A percentile compares a stretch with the other conserved stretches of the same genome.
phyloP scores from a whole-genome alignment of 805 yeast species.

The Torulaspora quercuum region DNA sequence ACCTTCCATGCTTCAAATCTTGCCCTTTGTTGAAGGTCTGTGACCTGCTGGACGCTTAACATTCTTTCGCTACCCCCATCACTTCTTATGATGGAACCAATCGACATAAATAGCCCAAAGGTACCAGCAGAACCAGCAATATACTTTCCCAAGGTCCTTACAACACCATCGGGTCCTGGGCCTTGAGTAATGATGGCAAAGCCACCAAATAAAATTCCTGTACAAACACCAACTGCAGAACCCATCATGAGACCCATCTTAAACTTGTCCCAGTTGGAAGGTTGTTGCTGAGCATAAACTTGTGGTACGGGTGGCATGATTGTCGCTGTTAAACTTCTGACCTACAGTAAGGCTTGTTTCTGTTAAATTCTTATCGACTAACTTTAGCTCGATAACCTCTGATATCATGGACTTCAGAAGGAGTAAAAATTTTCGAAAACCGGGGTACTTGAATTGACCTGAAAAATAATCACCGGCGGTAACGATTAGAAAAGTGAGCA shows the following conservation, averaged over 20 bases:
- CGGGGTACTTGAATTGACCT: constrained; percentile 3
- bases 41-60: constrained; percentile 14
- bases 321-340: neutral
- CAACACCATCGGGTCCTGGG: constrained; percentile 97
- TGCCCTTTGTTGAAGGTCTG: constrained; percentile 32
- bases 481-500: no score
- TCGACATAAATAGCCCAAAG: constrained; percentile 93
- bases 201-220: constrained; percentile 93
- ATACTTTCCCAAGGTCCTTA: constrained; percentile 95
- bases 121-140: constrained; percentile 96
- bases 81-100: constrained; percentile 88
- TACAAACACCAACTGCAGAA: constrained; percentile 75
- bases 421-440: constrained; percentile 3
- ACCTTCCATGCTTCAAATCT: constrained; percentile 34
- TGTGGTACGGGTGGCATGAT: constrained; percentile 67
- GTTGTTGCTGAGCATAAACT: constrained; percentile 58
- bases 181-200: constrained; percentile 87
- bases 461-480: constrained; percentile 1
- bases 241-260: constrained; percentile 99
- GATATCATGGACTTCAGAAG: no score
- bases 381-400: no score
- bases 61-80: constrained; percentile 42
- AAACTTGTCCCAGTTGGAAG: constrained; percentile 91
- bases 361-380: no score
- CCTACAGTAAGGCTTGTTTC: no score